These are phyloP conservation scores for Lentinula raphanica DNA, from an alignment of 768 basidiomycete genomes.

Conservation along the genomic window DNA sequence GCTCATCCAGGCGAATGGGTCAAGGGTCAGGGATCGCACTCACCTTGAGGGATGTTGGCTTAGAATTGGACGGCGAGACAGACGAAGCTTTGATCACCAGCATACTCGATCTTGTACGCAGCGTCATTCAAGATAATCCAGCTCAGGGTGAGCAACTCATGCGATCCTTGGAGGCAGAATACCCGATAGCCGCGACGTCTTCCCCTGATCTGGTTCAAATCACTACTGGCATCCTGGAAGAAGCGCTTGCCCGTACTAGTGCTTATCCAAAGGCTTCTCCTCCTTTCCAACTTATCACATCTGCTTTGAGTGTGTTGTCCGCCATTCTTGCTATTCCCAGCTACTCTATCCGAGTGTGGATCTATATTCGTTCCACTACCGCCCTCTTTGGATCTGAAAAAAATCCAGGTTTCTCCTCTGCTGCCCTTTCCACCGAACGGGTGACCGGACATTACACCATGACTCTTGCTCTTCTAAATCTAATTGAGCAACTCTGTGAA, in stretches of 20 bases:
- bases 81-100: conserved; percentile 66
- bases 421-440: conserved; percentile 66
- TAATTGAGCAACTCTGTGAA: conserved; percentile 69
- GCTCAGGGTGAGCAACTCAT: conserved; percentile 60
- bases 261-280: conserved; percentile 34
- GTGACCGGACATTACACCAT: conserved; percentile 73
- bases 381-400: conserved; percentile 69
- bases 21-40: conserved; percentile 37
- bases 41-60: conserved; percentile 61
- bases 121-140: conserved; percentile 69
- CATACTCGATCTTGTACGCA: conserved; percentile 73
- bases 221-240: conserved; percentile 77
- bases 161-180: conserved; percentile 50
- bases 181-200: neutral
- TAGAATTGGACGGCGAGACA: conserved; percentile 59
- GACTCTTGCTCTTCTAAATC: conserved; percentile 72
- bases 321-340: conserved; percentile 68
- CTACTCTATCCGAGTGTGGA: conserved; percentile 82
- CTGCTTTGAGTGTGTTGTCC: conserved; percentile 76
- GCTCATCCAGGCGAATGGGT: conserved; percentile 47
- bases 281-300: conserved; percentile 64
- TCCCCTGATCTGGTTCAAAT: conserved; percentile 70
- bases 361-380: conserved; percentile 76
- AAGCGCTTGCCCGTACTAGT: conserved; percentile 57
- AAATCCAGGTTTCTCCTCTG: conserved; percentile 50